Conservation (phyloP, 2,329 filamentous ascomycete species). For the Penicillium freii region DNA sequence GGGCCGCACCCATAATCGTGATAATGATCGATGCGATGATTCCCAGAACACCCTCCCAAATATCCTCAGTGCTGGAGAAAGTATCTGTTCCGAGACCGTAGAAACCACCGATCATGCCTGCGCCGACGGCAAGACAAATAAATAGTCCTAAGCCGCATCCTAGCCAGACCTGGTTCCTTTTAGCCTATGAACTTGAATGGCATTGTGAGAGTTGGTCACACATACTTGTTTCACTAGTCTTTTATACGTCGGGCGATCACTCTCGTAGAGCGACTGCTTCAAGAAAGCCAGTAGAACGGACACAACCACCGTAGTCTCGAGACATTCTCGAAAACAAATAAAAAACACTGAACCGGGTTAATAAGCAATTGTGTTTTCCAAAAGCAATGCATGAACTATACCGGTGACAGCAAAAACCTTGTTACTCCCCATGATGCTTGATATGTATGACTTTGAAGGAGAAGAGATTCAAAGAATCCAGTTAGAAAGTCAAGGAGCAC, state of each 20-base stretch:
- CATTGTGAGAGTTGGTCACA: background rate
- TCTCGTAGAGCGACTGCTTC: slow-evolving; percentile 71
- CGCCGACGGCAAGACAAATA: slow-evolving; percentile 65
- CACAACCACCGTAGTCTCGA: slow-evolving; percentile 81
- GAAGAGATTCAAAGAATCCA: background rate
- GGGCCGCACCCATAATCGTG: slow-evolving; percentile 73
- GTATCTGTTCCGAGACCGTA: slow-evolving; percentile 66
- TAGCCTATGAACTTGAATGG: background rate
- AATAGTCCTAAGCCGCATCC: slow-evolving; percentile 64
- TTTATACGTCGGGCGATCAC: slow-evolving; percentile 65
- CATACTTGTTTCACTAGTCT: slow-evolving; percentile 58
- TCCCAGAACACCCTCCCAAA: slow-evolving; percentile 78
- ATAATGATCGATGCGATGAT: slow-evolving; percentile 78
- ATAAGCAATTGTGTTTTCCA: background rate
- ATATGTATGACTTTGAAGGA: background rate
- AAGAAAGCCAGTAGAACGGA: slow-evolving; percentile 83
- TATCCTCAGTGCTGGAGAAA: slow-evolving; percentile 68
- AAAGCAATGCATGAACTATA: slow-evolving; percentile 5
- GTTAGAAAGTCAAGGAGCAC: background rate
- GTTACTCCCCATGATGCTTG: slow-evolving; percentile 20
- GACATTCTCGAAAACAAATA: slow-evolving; percentile 67
- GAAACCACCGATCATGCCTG: slow-evolving; percentile 69
- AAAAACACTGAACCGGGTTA: slow-evolving; percentile 24
- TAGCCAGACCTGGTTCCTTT: slow-evolving; percentile 56
- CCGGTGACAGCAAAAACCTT: slow-evolving; percentile 24